These are phyloP conservation scores for Dactylis glomerata DNA, from an alignment of 176 grass and related monocot genomes.

Conservation along the genomic window DNA sequence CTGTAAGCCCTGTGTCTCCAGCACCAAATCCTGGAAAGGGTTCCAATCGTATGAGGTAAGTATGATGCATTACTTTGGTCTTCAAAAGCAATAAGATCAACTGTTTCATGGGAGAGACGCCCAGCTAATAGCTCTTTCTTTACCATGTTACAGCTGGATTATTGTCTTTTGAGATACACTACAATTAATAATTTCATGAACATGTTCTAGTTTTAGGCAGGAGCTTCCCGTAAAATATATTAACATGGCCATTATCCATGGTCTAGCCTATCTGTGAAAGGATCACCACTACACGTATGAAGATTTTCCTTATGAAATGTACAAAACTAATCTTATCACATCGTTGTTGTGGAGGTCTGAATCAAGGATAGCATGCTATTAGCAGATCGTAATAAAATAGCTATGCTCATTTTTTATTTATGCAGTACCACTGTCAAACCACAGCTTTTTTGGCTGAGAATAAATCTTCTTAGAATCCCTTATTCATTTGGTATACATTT, in stretches of 20 bases:
- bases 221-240: not conserved
- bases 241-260: not conserved
- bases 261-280: not conserved
- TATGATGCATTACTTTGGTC: not conserved
- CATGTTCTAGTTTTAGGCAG: not conserved
- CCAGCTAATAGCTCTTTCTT: not conserved
- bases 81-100: not conserved
- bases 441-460: not conserved
- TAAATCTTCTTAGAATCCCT: not conserved
- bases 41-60: conserved; percentile 43
- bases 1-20: conserved; percentile 23
- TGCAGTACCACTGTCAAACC: not conserved
- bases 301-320: not conserved
- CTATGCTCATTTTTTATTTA: not conserved
- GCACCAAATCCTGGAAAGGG: conserved; percentile 23
- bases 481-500: not conserved
- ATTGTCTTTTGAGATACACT: not conserved
- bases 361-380: not conserved
- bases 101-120: not conserved
- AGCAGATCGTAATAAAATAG: not conserved
- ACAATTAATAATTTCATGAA: not conserved
- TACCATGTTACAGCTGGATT: not conserved
- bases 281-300: not conserved
- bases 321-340: not conserved
- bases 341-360: not conserved